Conservation (phyloP, 371 early-diverging fungal species). For the Funneliformis caledonium region DNA sequence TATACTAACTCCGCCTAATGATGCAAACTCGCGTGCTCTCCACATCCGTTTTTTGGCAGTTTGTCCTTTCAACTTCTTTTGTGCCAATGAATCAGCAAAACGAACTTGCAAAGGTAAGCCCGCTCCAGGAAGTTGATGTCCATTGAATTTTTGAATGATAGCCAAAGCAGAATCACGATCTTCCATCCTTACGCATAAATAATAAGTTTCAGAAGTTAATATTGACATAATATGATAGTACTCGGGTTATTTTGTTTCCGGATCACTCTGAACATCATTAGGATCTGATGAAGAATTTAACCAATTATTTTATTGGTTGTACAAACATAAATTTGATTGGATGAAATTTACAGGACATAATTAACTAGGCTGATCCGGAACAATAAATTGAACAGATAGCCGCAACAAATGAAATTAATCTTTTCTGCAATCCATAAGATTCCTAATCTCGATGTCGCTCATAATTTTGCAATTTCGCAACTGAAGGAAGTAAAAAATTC, state of each 20-base stretch:
- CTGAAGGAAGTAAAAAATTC: not conserved
- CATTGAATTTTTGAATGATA: slow-evolving; percentile 74
- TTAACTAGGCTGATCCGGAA: not conserved
- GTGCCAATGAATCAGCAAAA: slow-evolving; percentile 81
- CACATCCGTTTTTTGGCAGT: slow-evolving; percentile 53
- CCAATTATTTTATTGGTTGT: not conserved
- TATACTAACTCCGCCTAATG: slow-evolving; percentile 37
- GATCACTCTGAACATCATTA: no score
- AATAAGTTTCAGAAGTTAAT: not conserved
- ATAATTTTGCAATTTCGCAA: not conserved
- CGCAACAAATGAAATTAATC: no score
- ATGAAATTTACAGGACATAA: not conserved
- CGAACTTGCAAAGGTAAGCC: slow-evolving; percentile 77
- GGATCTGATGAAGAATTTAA: no score
- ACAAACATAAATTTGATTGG: slow-evolving; percentile 1
- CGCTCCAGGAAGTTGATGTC: slow-evolving; percentile 62
- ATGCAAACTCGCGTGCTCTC: slow-evolving; percentile 48
- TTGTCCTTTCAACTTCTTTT: slow-evolving; percentile 76
- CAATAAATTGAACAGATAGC: not conserved
- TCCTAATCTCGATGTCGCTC: no score
- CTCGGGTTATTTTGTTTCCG: no score
- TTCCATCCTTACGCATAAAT: slow-evolving; percentile 57
- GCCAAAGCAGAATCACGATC: slow-evolving; percentile 68
- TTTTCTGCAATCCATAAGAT: no score
- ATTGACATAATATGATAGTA: no score